These are phyloP conservation scores for Coemansia erecta DNA, from an alignment of 192 early-diverging fungal genomes.

Conservation along the genomic window DNA sequence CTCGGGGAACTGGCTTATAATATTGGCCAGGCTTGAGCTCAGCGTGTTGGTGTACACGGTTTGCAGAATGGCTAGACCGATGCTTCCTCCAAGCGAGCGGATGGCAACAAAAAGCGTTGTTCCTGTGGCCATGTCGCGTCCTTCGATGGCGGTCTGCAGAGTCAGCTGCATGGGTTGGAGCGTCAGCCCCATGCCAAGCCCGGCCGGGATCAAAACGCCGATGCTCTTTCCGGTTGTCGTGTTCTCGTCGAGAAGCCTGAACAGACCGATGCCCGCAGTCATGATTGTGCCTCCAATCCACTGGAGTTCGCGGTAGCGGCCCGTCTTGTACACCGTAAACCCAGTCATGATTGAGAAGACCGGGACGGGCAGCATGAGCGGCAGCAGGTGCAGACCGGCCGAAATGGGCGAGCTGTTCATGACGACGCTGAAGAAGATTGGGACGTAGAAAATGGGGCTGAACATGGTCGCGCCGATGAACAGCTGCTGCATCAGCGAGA, in stretches of 20 bases:
- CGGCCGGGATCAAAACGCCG: conserved; percentile 55
- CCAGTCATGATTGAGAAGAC: conserved; percentile 56
- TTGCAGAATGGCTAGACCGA: conserved; percentile 60
- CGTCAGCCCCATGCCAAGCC: conserved; percentile 57
- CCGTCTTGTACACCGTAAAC: conserved; percentile 51
- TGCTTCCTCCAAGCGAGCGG: conserved; percentile 58
- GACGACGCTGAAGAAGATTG: conserved; percentile 63
- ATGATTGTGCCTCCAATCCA: conserved; percentile 55
- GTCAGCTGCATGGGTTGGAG: conserved; percentile 63
- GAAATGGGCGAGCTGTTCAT: conserved; percentile 55
- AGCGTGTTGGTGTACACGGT: conserved; percentile 54
- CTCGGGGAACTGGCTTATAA: conserved; percentile 14
- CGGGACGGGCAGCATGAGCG: conserved; percentile 57
- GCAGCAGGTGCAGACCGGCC: conserved; percentile 65
- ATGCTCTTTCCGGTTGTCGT: conserved; percentile 53
- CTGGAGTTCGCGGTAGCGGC: conserved; percentile 52
- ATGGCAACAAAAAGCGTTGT: conserved; percentile 65
- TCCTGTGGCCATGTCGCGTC: conserved; percentile 60
- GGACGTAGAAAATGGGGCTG: conserved; percentile 59
- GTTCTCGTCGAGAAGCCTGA: conserved; percentile 54
- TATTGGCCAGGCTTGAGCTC: conserved; percentile 12
- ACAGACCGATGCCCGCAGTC: conserved; percentile 55
- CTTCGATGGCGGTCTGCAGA: conserved; percentile 62
- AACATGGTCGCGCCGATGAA: conserved; percentile 61
- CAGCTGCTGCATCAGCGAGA: conserved; percentile 51